Base-by-base conservation (phyloP, 2,329 filamentous ascomycete genomes). In the Juglanconis juglandina region DNA sequence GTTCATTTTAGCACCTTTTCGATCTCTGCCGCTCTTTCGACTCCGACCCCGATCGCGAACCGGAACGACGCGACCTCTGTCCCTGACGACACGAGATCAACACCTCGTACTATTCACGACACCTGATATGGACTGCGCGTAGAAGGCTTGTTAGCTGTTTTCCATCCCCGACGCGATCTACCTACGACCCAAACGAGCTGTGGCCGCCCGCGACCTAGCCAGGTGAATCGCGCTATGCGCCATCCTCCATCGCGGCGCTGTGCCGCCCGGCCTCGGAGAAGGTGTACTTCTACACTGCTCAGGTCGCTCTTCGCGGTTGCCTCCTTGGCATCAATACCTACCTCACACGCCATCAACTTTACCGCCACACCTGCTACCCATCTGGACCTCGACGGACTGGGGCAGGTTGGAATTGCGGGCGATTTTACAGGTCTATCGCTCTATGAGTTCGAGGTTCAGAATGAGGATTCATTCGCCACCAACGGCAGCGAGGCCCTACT, bases 391-490 rank as follows among this genome's bases (percentile, higher is more conserved):
- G 84, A 83, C 34, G 79, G 87, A 60, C 79, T 99, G 41, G 95
- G 95, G 60, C 86, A 90, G 68, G 87, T 97, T 66, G 92, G 90
- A 58, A 82, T 99, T 61, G 89, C 87, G 1, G 95, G 95, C 68
- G 88, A 97, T 75, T 99, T 96, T 72, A 87, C 91, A 69, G 91
- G 92, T 58, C 90, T 98, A 68, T 97, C 95, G 11, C 79, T 97
- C 44, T 98, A 95, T 77, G 81, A 93, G 71, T 98, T 87, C 69
- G 81, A 89, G 69, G 91, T 89, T 64, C 94, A 99, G 73, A 87
- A 81, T 61, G 86, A 94, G 73, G 79, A 81, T 63, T 76, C 82
- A 14, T 84, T 86, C 68, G 86, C 77, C 68, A 85, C 82, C 61
- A 92, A 96, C 79, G 91, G 90, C 71, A 91, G 88, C 68, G 87